phyloP scores from a whole-genome alignment of 2,329 filamentous ascomycete genomes.

The Colletotrichum scovillei region DNA sequence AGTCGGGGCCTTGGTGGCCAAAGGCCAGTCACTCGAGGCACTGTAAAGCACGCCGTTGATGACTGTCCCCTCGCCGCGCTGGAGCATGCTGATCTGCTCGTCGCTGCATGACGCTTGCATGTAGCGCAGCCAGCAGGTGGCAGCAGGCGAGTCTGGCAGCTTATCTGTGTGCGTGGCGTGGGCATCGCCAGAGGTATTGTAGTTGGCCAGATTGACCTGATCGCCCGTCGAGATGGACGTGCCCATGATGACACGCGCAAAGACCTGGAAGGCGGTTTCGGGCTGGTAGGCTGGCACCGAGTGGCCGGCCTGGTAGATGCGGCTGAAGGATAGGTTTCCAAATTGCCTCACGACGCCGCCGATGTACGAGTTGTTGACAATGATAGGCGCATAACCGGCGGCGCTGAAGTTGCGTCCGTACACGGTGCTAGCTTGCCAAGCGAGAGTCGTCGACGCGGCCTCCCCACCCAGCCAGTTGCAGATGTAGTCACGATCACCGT shows the following conservation, averaged over 20 bases:
- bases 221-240: slow-evolving; percentile 67
- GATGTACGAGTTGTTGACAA: slow-evolving; percentile 74
- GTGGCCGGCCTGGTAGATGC: slow-evolving; percentile 75
- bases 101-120: slow-evolving; percentile 63
- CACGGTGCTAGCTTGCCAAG: slow-evolving; percentile 56
- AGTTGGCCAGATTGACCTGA: slow-evolving; percentile 61
- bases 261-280: slow-evolving; percentile 68
- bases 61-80: slow-evolving; percentile 63
- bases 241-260: slow-evolving; percentile 68
- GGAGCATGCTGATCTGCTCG: slow-evolving; percentile 60
- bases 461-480: slow-evolving; percentile 82
- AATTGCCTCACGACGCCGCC: slow-evolving; percentile 81
- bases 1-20: slow-evolving; percentile 42
- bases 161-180: slow-evolving; percentile 68
- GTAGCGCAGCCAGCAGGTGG: slow-evolving; percentile 71
- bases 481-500: slow-evolving; percentile 73
- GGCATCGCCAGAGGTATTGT: slow-evolving; percentile 66
- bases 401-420: slow-evolving; percentile 68
- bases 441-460: slow-evolving; percentile 73
- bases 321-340: slow-evolving; percentile 77
- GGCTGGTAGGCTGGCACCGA: slow-evolving; percentile 72
- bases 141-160: slow-evolving; percentile 57
- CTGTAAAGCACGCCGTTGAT: slow-evolving; percentile 69
- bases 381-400: slow-evolving; percentile 79
- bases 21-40: slow-evolving; percentile 53